These are phyloP conservation scores for Fusarium sp. DNA, from an alignment of 2,329 filamentous ascomycete species.

Conservation along the genomic window DNA sequence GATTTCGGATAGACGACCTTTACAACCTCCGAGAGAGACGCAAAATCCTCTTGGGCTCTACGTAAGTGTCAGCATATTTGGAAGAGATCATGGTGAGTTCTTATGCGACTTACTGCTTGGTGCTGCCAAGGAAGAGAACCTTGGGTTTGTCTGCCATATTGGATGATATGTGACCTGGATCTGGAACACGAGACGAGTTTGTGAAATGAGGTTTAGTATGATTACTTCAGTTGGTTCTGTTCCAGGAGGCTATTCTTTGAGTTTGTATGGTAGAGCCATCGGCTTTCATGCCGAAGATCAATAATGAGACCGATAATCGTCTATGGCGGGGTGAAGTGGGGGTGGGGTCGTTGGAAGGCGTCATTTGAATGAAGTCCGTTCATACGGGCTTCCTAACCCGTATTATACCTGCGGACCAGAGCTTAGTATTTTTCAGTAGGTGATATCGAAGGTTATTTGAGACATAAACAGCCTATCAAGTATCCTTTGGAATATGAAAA, in stretches of 20 bases:
- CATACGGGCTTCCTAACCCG: not conserved
- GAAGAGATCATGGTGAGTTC: not conserved
- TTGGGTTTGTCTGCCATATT: slow-evolving; percentile 48
- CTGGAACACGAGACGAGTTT: not conserved
- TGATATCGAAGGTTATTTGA: not conserved
- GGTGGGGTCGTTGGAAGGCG: slow-evolving; percentile 24
- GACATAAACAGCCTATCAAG: not conserved
- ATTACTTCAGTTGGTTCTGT: not conserved
- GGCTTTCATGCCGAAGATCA: slow-evolving; percentile 20
- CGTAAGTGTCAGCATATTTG: not conserved
- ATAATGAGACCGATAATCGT: not conserved
- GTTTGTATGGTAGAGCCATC: not conserved
- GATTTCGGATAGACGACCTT: slow-evolving; percentile 73
- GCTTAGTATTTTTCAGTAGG: not conserved
- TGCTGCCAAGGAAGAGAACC: slow-evolving; percentile 54
- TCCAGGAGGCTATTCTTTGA: not conserved
- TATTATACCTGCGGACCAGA: not conserved
- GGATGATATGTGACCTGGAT: not conserved
- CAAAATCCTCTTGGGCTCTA: slow-evolving; percentile 62
- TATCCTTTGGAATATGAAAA: not conserved
- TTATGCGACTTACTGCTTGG: slow-evolving; percentile 51
- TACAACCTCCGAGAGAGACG: slow-evolving; percentile 68
- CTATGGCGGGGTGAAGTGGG: slow-evolving; percentile 29
- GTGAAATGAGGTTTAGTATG: not conserved
- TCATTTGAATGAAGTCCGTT: not conserved